Percentiles rank a stretch among this genome's conserved stretches.
Conservation (phyloP, 225 moss, liverwort and hornwort species). For the Pseudisothecium myosuroides region DNA sequence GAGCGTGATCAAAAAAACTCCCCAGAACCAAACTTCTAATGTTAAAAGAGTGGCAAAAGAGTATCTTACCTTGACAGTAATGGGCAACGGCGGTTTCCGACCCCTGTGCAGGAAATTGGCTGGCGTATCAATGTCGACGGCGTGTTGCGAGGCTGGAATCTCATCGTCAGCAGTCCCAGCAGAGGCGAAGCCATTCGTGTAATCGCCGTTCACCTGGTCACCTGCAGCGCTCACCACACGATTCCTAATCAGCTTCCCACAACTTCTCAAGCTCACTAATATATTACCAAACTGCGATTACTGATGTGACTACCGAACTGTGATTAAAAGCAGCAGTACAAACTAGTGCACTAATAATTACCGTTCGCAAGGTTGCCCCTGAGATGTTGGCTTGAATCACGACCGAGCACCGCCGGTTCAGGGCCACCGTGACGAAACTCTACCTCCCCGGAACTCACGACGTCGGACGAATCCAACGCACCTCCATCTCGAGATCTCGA, state of each 20-base stretch:
- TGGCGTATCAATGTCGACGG: conserved; percentile 27
- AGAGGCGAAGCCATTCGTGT: not conserved
- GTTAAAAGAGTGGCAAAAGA: not conserved
- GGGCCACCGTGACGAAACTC: not conserved
- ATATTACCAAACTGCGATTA: too few relatives aligned
- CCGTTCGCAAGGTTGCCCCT: not conserved
- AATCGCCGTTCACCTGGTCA: conserved; percentile 7
- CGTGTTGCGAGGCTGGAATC: not conserved
- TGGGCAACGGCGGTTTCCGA: conserved; percentile 61
- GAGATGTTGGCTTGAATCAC: not conserved
- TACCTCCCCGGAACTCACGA: not conserved
- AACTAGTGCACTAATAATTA: not conserved
- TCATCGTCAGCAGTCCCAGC: not conserved
- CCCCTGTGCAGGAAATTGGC: not conserved
- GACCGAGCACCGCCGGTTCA: not conserved
- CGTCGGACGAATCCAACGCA: not conserved
- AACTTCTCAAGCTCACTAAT: not conserved
- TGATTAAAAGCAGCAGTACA: not conserved
- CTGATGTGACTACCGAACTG: not conserved
- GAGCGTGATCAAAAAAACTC: not conserved
- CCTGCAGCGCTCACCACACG: not conserved
- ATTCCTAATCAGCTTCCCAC: not conserved
- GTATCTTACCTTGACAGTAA: conserved; percentile 44
- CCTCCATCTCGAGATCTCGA: not conserved
- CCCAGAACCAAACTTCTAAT: not conserved